Evolutionary conservation across 1,139 yeast species (phyloP), one percentile per base, ranked within the genome.

Genomic region (Geotrichum cucujoidarum): DNA sequence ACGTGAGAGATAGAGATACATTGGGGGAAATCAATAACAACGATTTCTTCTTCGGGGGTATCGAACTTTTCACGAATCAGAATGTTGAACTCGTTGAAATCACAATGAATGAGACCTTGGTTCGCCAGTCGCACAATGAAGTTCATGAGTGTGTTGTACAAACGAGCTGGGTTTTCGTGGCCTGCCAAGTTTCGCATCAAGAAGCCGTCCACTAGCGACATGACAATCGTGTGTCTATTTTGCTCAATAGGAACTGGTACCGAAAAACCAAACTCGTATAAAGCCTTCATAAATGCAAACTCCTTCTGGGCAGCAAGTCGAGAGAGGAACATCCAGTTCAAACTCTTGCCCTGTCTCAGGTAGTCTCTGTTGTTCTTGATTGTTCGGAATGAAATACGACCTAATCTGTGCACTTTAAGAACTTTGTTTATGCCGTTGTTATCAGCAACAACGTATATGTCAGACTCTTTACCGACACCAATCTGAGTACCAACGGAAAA

Each of bases 381-480:
- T 0, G 95, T 84, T 57, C 85, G 78, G 69, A 92, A 92, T 2
- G 97, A 89, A 1, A 94, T 85, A 63, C 98, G 78, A 29, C 99
- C 99, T 51, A 92, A 73, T 57, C 98, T 76, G 67, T 90, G 97
- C 41, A 92, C 83, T 67, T 92, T 92, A 62, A 94, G 66, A 11
- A 90, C 96, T 59, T 77, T 77, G 24, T 40, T 34, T 36, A 58
- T 54, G 1, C 95, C 95, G 22, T 74, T 63, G 10, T 75, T 70
- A 60, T 85, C 92, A 51, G 85, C 81, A 1, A 86, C 90, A n/a
- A 92, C 77, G 64, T 83, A 89, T 60, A 92, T 90, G 68, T 92
- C 98, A 3, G 97, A 88, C 65, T 92, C 98, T 64, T 92, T 92
- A 60, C 98, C 98, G 45, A 94, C 95, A 50, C 98, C 98, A 59